Evolutionary conservation across 768 basidiomycete species (phyloP), one percentile per base, ranked within the genome.

Genomic region (Rossbeevera mucosa): DNA sequence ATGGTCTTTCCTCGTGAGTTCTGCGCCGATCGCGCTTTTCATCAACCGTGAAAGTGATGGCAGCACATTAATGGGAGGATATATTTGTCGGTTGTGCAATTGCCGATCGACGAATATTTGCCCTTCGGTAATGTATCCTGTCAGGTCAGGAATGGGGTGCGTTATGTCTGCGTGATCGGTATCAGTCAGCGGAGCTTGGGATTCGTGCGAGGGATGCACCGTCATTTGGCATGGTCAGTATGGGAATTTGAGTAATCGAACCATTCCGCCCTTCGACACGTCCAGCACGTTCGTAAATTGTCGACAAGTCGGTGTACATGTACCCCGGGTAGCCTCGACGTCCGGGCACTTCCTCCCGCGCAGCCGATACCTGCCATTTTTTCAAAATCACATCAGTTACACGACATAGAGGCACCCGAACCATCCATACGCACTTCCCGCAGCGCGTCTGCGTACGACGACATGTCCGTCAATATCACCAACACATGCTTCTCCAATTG

Each of bases 151-250:
- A 73, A 99, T 97, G 54, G 96, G 96, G 74, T 99, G 96, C n/a
- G 96, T 98, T 72, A 99, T 99, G 78, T 98, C 95, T 97, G 63
- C 20, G 57, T 46, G 53, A 54, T 58, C 67, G 51, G 40, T 49
- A 20, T 68, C 64, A 70, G 62, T 53, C 43, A 47, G 40, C 65
- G 47, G 55, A 60, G 42, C 55, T 51, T 54, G 53, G 36, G 48
- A 56, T 57, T 44, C 7, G 49, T 55, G 48, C 48, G 60, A 53
- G 38, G 47, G 59, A 70, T 80, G 75, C 73, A 91, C 94, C 95
- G 72, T 98, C 96, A 74, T 98, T 99, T 22, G 96, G 96, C 96
- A 99, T 99, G 54, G 96, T 98, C 51, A 99, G 80, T 65, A 98
- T 99, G 55, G 96, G 96, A 71, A 98, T 96, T 76, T 99, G 96